These are phyloP conservation scores for Clarireedia paspali DNA, from an alignment of 2,329 filamentous ascomycete genomes.

Conservation along the genomic window DNA sequence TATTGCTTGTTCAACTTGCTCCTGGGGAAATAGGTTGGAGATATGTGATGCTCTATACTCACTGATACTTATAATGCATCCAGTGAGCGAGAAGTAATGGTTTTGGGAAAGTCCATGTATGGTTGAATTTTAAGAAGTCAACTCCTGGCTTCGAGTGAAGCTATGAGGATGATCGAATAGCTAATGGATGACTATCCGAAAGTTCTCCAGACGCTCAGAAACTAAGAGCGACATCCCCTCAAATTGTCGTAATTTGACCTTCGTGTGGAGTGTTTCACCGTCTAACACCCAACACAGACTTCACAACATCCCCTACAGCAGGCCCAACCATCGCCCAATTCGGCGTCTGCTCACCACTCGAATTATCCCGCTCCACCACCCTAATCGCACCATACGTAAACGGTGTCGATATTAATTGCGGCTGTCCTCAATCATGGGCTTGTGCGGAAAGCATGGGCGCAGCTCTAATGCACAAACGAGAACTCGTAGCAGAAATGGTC, in stretches of 20 bases:
- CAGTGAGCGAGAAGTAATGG: too few species aligned
- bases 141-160: too few species aligned
- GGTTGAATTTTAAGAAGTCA: too few species aligned
- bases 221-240: neutral
- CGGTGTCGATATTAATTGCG: conserved; percentile 65
- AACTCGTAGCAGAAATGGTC: conserved; percentile 60
- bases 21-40: too few species aligned
- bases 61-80: too few species aligned
- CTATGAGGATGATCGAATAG: too few species aligned
- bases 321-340: conserved; percentile 61
- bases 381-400: conserved; percentile 54
- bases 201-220: neutral
- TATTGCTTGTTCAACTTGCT: neutral
- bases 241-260: neutral
- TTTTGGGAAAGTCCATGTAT: too few species aligned
- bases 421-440: conserved; percentile 67
- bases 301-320: conserved; percentile 49
- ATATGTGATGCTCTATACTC: too few species aligned
- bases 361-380: conserved; percentile 54
- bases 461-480: conserved; percentile 58
- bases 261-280: neutral
- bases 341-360: conserved; percentile 51
- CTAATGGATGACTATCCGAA: too few species aligned
- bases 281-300: conserved; percentile 35
- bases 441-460: conserved; percentile 61